These are phyloP conservation scores for Boletus huronensis DNA, from an alignment of 768 basidiomycete genomes.

Conservation along the genomic window DNA sequence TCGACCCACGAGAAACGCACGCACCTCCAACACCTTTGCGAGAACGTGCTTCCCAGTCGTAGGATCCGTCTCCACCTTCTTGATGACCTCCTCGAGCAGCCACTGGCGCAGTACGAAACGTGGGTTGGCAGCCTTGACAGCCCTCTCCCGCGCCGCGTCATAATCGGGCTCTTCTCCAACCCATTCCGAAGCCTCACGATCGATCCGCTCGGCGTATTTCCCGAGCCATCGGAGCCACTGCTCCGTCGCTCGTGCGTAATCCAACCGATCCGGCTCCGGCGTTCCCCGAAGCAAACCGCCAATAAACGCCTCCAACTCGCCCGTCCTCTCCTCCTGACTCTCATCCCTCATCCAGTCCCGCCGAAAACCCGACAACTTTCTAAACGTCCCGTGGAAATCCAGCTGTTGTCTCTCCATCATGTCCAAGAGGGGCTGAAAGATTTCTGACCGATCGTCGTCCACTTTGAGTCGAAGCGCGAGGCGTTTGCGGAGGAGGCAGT, in stretches of 20 bases:
- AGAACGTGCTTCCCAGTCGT: slow-evolving; percentile 63
- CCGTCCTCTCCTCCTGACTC: slow-evolving; percentile 11
- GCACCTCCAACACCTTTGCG: slow-evolving; percentile 77
- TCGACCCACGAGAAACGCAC: slow-evolving; percentile 14
- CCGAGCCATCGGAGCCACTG: slow-evolving; percentile 66
- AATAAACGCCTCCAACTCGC: slow-evolving; percentile 40
- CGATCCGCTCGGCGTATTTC: slow-evolving; percentile 56
- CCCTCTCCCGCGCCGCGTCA: slow-evolving; percentile 46
- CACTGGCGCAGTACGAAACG: slow-evolving; percentile 93
- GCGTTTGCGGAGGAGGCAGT: slow-evolving; percentile 69
- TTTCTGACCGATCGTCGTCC: slow-evolving; percentile 51
- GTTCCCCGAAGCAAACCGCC: slow-evolving; percentile 44
- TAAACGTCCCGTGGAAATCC: slow-evolving; percentile 90
- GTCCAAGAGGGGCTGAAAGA: slow-evolving; percentile 69
- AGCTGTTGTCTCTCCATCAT: slow-evolving; percentile 69
- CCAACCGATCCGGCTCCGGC: slow-evolving; percentile 44
- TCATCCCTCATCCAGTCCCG: slow-evolving; percentile 32
- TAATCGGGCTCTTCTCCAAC: slow-evolving; percentile 31
- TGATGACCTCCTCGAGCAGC: slow-evolving; percentile 92
- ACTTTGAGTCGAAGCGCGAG: slow-evolving; percentile 66
- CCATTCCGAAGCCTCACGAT: slow-evolving; percentile 50
- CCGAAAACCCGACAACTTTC: slow-evolving; percentile 62
- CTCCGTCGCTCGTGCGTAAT: slow-evolving; percentile 42
- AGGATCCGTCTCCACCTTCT: slow-evolving; percentile 63
- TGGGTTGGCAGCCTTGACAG: slow-evolving; percentile 69